A percentile compares a stretch with the other conserved stretches of the same genome.
Evolutionary conservation across 2,329 filamentous ascomycete genomes (phyloP).

Genomic region (Monosporascus sp.): DNA sequence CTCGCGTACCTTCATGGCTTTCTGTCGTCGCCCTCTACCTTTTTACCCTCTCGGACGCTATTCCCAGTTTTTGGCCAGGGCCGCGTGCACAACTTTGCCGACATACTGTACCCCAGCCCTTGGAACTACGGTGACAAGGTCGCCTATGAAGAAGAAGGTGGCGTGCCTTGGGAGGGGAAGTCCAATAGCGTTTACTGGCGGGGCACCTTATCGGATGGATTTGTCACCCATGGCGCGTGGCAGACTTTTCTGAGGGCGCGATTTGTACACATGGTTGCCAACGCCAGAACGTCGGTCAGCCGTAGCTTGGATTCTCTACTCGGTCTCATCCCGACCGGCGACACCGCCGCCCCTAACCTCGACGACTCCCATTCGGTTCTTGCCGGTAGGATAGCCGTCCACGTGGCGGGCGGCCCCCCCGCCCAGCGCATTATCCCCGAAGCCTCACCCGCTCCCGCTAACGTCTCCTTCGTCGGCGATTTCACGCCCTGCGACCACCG

Average conservation of each 20-base stretch:
- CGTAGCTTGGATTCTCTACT: conserved; percentile 4
- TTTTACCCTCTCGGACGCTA: conserved; percentile 38
- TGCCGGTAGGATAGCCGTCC: not conserved
- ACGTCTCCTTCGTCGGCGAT: conserved; percentile 35
- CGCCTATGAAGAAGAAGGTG: conserved; percentile 32
- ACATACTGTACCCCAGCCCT: conserved; percentile 41
- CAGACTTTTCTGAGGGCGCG: conserved; percentile 54
- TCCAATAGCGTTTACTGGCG: conserved; percentile 48
- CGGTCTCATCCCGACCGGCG: conserved; percentile 4
- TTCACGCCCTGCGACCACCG: conserved; percentile 27
- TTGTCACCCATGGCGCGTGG: conserved; percentile 48
- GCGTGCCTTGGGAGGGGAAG: conserved; percentile 43
- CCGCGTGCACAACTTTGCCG: conserved; percentile 48
- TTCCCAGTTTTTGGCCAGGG: conserved; percentile 53
- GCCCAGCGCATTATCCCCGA: not conserved
- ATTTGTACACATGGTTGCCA: conserved; percentile 49
- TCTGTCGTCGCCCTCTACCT: conserved; percentile 39
- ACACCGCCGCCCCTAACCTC: not conserved
- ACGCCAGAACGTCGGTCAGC: conserved; percentile 5
- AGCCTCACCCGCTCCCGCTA: conserved; percentile 13
- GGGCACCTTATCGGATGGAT: conserved; percentile 46
- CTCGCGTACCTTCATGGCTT: conserved; percentile 47
- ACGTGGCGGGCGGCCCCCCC: not conserved
- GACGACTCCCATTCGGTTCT: not conserved
- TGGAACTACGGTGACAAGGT: conserved; percentile 35